A percentile compares a stretch with the other conserved stretches of the same genome.
Conservation (phyloP, 164 flowering plant species). For the Aristolochia contorta region DNA sequence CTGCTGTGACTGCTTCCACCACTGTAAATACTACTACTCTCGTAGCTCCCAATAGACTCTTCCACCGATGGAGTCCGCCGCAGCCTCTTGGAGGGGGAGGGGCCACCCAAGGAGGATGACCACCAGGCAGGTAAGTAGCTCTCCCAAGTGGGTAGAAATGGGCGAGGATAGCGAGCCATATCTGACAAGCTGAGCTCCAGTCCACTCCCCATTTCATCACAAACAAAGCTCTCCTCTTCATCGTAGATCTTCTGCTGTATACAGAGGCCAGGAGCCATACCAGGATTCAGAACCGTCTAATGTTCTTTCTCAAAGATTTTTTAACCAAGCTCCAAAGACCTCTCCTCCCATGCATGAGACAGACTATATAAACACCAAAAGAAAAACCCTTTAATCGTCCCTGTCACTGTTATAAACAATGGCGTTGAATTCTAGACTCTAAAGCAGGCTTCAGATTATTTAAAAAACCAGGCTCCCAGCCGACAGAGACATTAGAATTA, state of each 20-base stretch:
- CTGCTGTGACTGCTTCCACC: constrained; percentile 4
- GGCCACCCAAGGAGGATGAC: constrained; percentile 5
- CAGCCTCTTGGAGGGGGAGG: constrained; percentile 12
- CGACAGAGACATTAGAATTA: no score
- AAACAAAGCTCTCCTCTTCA: constrained; percentile 2
- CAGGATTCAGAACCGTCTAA: not conserved
- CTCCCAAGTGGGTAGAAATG: constrained; percentile 10
- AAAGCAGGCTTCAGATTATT: no score
- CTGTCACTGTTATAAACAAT: no score
- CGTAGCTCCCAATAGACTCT: constrained; percentile 20
- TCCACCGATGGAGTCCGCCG: constrained; percentile 5
- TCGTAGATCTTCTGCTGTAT: constrained; percentile 7
- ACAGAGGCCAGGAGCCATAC: constrained; percentile 11
- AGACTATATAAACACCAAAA: not conserved
- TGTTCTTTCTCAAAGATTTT: constrained; percentile 6
- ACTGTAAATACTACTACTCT: constrained; percentile 5
- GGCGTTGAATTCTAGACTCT: no score
- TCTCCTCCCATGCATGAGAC: not conserved
- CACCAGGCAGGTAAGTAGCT: constrained; percentile 6
- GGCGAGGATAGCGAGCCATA: constrained; percentile 13
- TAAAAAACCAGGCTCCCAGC: no score
- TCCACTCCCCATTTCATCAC: constrained; percentile 1
- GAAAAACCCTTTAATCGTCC: no score
- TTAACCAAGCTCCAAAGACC: constrained; percentile 11
- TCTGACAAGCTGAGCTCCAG: constrained; percentile 16